Base-by-base conservation (phyloP, 306 rosid species). In the Ormosia emarginata region DNA sequence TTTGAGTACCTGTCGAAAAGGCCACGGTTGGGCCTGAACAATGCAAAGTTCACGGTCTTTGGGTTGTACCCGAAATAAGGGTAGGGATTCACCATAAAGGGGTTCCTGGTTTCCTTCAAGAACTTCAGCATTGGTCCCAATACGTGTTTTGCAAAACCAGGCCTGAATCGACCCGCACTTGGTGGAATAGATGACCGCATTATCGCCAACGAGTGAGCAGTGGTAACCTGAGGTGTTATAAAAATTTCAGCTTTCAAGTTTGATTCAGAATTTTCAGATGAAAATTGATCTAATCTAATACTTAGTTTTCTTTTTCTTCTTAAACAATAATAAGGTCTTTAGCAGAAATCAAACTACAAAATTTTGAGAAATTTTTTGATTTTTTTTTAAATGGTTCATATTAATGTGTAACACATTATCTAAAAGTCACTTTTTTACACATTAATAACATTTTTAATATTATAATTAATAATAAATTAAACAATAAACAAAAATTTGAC, bases 21-120 rank as follows among this genome's bases (percentile, higher is more conserved):
- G 0, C 98, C 98, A 0, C 64, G 77, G 86, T 87, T 93, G 3
- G 90, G 98, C 40, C 64, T 40, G 86, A 95, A 95, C 18, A 95
- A 57, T 0, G 87, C 88, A 36, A 87, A 95, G 89, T 87, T 87
- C 0, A 81, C 82, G 71, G 74, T 63, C 0, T 89, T 79, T 0
- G 93, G 94, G 2, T 91, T 86, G 91, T 83, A 93, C 1, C 85
- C 93, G 71, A 95, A 95, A 56, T 93, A 95, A 0, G 99, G 98
- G 37, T 95, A 95, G 0, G 99, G 98, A 78, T 95, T 95, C 1
- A 92, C 97, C 97, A 95, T 95, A 5, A 95, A 90, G 0, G 99
- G 99, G 0, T 90, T 30, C 8, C 49, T 86, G 4, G 97, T 93
- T 49, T 92, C 90, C 4, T 65, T 68, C 4, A 88, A 77, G 58